These are phyloP conservation scores for Chaetomium strumarium DNA, from an alignment of 2,329 filamentous ascomycete species.

Conservation along the genomic window DNA sequence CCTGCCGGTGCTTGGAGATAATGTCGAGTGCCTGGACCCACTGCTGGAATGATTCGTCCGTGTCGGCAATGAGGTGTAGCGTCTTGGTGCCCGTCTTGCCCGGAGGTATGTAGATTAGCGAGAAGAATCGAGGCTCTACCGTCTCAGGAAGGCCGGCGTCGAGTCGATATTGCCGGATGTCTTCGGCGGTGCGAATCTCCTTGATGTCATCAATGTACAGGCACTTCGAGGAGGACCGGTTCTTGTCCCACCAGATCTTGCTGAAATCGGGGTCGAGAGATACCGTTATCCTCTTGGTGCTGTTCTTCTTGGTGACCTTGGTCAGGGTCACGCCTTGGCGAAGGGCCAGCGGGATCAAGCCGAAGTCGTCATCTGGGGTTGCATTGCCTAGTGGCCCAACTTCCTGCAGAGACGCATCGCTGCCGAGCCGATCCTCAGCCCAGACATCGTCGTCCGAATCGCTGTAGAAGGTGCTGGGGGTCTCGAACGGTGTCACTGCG, in stretches of 20 bases:
- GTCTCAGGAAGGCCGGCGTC: conserved; percentile 67
- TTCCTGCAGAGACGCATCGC: conserved; percentile 41
- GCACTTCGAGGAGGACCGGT: conserved; percentile 69
- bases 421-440: conserved; percentile 39
- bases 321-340: conserved; percentile 71
- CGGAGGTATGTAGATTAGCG: conserved; percentile 77
- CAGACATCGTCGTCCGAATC: conserved; percentile 33
- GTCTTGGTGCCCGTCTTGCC: conserved; percentile 78
- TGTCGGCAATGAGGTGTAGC: conserved; percentile 79
- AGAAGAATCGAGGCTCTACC: conserved; percentile 73
- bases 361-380: conserved; percentile 32
- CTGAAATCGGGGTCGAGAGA: conserved; percentile 76
- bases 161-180: conserved; percentile 83
- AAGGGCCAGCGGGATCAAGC: conserved; percentile 61
- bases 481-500: conserved; percentile 42
- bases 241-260: conserved; percentile 82
- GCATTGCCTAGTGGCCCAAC: conserved; percentile 44
- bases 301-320: conserved; percentile 87
- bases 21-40: conserved; percentile 83
- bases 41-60: conserved; percentile 62
- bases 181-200: conserved; percentile 75
- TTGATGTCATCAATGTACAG: conserved; percentile 95
- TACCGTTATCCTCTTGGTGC: conserved; percentile 63
- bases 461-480: conserved; percentile 34
- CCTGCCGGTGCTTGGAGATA: conserved; percentile 79